phyloP scores from a whole-genome alignment of 768 basidiomycete genomes.

The Xanthoconium purpureum region DNA sequence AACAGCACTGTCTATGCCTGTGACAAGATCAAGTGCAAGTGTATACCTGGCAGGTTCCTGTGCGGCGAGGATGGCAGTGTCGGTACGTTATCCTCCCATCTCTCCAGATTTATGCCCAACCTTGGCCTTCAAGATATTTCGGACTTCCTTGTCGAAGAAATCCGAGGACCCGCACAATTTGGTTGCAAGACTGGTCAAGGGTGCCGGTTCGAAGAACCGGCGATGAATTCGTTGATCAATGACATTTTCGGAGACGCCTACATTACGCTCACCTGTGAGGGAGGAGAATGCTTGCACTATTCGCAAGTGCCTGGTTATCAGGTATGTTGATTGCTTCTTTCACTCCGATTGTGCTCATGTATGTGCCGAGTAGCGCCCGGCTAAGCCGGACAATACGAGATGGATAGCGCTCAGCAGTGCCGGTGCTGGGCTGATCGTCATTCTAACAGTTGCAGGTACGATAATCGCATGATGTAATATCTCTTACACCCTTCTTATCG shows the following conservation, averaged over 20 bases:
- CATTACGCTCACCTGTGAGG: slow-evolving; percentile 82
- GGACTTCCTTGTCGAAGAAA: slow-evolving; percentile 87
- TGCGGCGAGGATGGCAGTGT: slow-evolving; percentile 95
- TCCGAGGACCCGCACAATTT: slow-evolving; percentile 88
- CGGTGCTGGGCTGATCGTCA: slow-evolving; percentile 70
- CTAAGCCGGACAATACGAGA: slow-evolving; percentile 75
- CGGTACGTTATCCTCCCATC: slow-evolving; percentile 48
- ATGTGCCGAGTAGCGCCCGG: slow-evolving; percentile 50
- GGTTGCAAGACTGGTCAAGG: slow-evolving; percentile 67
- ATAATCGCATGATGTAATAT: not conserved
- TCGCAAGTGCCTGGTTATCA: slow-evolving; percentile 93
- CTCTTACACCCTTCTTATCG: not conserved
- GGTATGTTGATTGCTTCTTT: slow-evolving; percentile 34
- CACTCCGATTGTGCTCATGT: not conserved
- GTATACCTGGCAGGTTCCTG: slow-evolving; percentile 90
- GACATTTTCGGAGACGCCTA: slow-evolving; percentile 90
- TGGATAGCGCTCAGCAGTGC: slow-evolving; percentile 86
- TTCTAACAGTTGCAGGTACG: slow-evolving; percentile 62
- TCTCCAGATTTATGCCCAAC: not conserved
- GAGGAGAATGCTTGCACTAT: slow-evolving; percentile 92
- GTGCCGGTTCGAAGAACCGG: slow-evolving; percentile 92
- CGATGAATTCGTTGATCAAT: slow-evolving; percentile 94
- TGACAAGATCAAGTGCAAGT: slow-evolving; percentile 81
- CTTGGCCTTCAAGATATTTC: slow-evolving; percentile 59
- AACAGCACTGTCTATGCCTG: slow-evolving; percentile 81